Percentiles rank a stretch among this genome's conserved stretches.
Evolutionary conservation across 106 monocot genomes (phyloP).

Genomic region (Phalaenopsis equestris): DNA sequence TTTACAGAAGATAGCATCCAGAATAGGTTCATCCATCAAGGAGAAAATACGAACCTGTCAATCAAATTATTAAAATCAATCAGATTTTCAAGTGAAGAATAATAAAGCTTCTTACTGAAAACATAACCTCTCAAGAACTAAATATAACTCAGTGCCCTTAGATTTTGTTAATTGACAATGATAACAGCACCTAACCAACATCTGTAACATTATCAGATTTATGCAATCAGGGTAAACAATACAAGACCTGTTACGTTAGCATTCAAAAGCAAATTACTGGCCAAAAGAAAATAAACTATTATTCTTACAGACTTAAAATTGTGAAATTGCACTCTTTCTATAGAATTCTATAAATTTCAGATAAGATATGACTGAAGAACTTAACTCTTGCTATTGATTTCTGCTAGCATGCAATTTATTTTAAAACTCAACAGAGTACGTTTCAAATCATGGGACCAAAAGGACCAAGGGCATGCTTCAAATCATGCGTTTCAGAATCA

Average conservation of each 20-base stretch:
- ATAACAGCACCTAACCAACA: neutral
- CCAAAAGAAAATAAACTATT: neutral
- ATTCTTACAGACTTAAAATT: too few species aligned
- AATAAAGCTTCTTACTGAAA: neutral
- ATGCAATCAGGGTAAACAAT: neutral
- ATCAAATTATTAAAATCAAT: neutral
- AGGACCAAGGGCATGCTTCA: neutral
- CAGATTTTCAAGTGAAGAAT: neutral
- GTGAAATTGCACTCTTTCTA: neutral
- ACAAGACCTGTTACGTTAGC: neutral
- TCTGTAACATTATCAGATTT: neutral
- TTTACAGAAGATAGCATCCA: slow-evolving; percentile 65
- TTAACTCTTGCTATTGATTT: neutral
- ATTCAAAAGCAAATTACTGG: neutral
- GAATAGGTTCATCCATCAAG: slow-evolving; percentile 65
- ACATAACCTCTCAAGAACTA: neutral
- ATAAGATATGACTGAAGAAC: neutral
- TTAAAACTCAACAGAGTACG: neutral
- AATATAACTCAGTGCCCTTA: neutral
- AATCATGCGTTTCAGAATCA: neutral
- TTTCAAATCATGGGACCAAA: neutral
- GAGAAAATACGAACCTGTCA: slow-evolving; percentile 71
- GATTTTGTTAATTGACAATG: neutral
- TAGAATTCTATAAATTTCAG: neutral
- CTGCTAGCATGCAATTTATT: neutral